Percentiles rank a stretch among this genome's conserved stretches.
Evolutionary conservation across 2,329 filamentous ascomycete genomes (phyloP).

Genomic region (Ascochyta clinopodiicola): DNA sequence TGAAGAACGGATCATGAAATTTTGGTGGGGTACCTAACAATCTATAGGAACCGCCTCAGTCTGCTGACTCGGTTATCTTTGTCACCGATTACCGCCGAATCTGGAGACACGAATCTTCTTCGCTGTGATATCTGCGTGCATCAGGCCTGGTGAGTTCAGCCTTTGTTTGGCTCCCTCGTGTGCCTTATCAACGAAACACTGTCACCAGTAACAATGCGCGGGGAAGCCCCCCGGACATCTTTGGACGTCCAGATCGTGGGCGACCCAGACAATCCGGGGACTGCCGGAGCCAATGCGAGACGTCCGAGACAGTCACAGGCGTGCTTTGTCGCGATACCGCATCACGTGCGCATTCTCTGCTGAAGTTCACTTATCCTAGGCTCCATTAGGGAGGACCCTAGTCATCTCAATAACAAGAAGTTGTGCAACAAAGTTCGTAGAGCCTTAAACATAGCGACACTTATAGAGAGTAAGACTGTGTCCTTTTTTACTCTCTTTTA

Average conservation of each 20-base stretch:
- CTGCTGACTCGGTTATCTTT: constrained; percentile 6
- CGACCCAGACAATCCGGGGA: constrained; percentile 1
- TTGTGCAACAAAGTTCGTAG: too few species aligned
- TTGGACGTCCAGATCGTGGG: background rate
- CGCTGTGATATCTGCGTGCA: background rate
- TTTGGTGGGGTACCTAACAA: constrained; percentile 7
- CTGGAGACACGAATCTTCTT: background rate
- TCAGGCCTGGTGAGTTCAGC: background rate
- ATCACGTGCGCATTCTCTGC: too few species aligned
- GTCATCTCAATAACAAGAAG: too few species aligned
- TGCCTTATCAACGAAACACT: background rate
- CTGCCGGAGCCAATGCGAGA: background rate
- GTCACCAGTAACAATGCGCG: background rate
- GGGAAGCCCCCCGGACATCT: background rate
- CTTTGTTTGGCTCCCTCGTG: background rate
- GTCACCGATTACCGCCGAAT: background rate
- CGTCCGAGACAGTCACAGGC: background rate
- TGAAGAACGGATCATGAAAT: constrained; percentile 6
- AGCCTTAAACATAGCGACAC: too few species aligned
- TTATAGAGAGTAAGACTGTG: too few species aligned
- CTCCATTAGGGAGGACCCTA: too few species aligned
- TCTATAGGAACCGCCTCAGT: background rate
- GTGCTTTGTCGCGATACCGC: background rate
- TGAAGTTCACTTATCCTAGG: too few species aligned
- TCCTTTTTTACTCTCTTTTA: too few species aligned